Evolutionary conservation across 305 asterid genomes (phyloP).

Genomic region (Fraxinus sp.): DNA sequence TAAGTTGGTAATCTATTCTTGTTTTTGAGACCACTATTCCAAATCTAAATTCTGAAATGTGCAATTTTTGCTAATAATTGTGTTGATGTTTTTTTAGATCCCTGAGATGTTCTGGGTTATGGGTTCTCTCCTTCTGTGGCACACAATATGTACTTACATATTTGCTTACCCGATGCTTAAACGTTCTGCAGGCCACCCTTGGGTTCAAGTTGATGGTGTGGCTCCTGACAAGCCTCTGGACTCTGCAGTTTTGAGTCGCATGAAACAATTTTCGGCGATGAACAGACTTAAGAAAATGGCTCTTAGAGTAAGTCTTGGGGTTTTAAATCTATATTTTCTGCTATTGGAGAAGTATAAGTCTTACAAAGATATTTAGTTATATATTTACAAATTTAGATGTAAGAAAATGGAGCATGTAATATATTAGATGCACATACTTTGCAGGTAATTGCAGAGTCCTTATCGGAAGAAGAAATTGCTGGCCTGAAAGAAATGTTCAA

Average conservation of each 20-base stretch:
- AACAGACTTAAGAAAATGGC: conserved; percentile 83
- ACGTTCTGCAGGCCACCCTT: conserved; percentile 61
- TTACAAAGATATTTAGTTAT: background rate
- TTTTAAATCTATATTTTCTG: background rate
- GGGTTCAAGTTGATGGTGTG: conserved; percentile 81
- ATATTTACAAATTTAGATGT: background rate
- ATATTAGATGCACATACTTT: conserved; percentile 6
- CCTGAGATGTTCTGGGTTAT: background rate
- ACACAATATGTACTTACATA: background rate
- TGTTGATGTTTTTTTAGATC: background rate
- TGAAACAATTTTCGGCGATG: conserved; percentile 80
- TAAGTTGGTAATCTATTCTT: background rate
- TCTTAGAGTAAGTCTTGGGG: conserved; percentile 50
- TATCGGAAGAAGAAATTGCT: conserved; percentile 78
- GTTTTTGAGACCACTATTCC: background rate
- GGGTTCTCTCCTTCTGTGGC: background rate
- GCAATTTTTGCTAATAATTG: background rate
- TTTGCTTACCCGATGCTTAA: conserved; percentile 23
- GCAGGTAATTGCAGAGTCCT: conserved; percentile 71
- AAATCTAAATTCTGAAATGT: background rate
- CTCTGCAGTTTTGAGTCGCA: conserved; percentile 71
- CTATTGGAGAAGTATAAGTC: background rate
- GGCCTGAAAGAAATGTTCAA: conserved; percentile 70
- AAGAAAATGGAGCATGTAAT: background rate
- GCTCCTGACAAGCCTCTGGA: conserved; percentile 77